Percentiles rank a stretch among this genome's conserved stretches.
phyloP scores from a whole-genome alignment of 441 rosid species.

The Pelargonium australe region DNA sequence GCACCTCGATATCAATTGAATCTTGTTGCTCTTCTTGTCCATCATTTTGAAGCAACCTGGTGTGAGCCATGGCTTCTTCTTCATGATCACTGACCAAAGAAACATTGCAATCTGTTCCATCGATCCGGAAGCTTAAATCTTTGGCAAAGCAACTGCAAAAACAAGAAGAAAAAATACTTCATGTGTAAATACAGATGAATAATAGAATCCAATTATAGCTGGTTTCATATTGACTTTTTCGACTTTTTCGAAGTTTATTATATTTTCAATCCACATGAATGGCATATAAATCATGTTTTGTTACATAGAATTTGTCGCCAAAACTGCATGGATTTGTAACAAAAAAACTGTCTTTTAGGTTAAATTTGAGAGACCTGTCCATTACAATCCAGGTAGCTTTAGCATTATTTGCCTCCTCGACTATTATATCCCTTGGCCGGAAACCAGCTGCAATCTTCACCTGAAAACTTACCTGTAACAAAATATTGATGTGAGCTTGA shows the following conservation, averaged over 20 bases:
- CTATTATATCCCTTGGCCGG: constrained; percentile 30
- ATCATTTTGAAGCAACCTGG: constrained; percentile 9
- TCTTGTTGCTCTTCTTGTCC: constrained; percentile 10
- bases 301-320: too few relatives aligned
- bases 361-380: constrained; percentile 25
- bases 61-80: constrained; percentile 14
- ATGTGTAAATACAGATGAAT: not conserved
- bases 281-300: too few relatives aligned
- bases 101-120: constrained; percentile 27
- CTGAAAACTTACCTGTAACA: constrained; percentile 37
- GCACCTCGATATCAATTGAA: constrained; percentile 15
- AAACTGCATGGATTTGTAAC: too few relatives aligned
- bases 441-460: constrained; percentile 35
- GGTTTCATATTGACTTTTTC: too few relatives aligned
- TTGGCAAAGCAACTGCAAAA: constrained; percentile 30
- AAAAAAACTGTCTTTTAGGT: not conserved
- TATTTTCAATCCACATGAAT: too few relatives aligned
- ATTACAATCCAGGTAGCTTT: constrained; percentile 37
- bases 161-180: not conserved
- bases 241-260: too few relatives aligned
- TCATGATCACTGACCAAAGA: constrained; percentile 21
- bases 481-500: not conserved
- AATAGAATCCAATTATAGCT: too few relatives aligned
- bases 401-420: constrained; percentile 30
- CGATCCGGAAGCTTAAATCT: constrained; percentile 26